Base-by-base conservation (phyloP, 345 rosid genomes). In the Arabis hirsuta region DNA sequence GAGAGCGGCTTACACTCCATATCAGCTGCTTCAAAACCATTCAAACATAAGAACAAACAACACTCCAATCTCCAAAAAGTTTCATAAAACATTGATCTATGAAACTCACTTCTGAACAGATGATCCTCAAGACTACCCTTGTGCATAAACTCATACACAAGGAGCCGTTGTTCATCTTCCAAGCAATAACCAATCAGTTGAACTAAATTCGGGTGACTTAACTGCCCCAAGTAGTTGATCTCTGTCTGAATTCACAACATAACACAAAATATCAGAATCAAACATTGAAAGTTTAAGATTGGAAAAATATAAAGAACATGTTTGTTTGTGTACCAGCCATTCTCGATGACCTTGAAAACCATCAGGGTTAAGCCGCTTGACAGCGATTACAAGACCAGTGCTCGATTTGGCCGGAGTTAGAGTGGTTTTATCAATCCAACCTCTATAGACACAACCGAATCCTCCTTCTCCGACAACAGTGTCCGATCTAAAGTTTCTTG, bases 401-500 rank as follows among this genome's bases (percentile, higher is more conserved):
- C 87, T 94, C 12, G 99, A 86, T 81, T 77, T 92, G 44, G 94
- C 59, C 2, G 99, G 86, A 56, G 85, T 9, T 7, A 80, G 85
- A 42, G 99, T 75, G 12, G 85, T 74, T 80, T 83, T 90, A 73
- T 95, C 98, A 50, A 95, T 78, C 99, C 99, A 95, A 5, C 97
- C 99, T 64, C 89, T 95, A 43, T 86, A 95, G 36, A 95, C 99
- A 31, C 83, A 77, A 75, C 99, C 99, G 3, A 95, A 95, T 12
- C 99, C 99, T 24, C 99, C 99, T 82, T 95, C 99, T 20, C 99
- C 99, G 55, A 95, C 73, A 62, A 95, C 91, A 81, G 96, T 85
- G 74, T 95, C 99, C 1, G 96, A 90, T 55, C 98, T 90, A 76
- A 95, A 95, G 73, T 90, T 91, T 78, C 94, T 84, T 5, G 99